Evolutionary conservation across 2,329 filamentous ascomycete species (phyloP), one percentile per base, ranked within the genome.

Genomic region (Alternaria arbusti): DNA sequence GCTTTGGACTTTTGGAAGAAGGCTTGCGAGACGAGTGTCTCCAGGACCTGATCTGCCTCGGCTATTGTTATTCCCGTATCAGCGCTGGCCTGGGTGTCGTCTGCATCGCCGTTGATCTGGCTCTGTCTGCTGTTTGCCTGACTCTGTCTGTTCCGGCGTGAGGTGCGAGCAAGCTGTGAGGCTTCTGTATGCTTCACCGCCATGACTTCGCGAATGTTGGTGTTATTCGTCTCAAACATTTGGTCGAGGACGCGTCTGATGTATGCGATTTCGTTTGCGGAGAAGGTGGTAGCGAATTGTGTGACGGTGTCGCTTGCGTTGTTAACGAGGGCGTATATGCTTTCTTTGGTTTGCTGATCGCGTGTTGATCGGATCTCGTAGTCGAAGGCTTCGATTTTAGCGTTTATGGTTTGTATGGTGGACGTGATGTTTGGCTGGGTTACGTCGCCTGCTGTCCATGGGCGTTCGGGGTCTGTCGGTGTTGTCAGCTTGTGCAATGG

Each of bases 191-290:
- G 86, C 12, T 89, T 91, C 4, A 98, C 83, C 4, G 92, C 94
- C 87, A 97, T 90, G 25, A 93, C 87, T 80, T 99, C 95, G 73
- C 89, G 88, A n/a, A 88, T 85, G 9, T 84, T 86, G 0, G 90
- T 93, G 76, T 98, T 98, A 82, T 93, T 89, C 20, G 88, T 91
- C 67, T 96, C 93, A 76, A 98, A 99, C 88, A 99, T 97, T 71
- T 87, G 89, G 78, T 97, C 94, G 1, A 99, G 86, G 4, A 97
- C 79, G 9, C 96, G 86, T 80, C 96, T 96, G 58, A 98, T 88
- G 77, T 93, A 99, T 0, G 91, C 89, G 30, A 98, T 92, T 82
- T 98, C 94, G 70, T 97, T 94, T 0, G 93, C 83, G 8, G 86
- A 87, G 76, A 91, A 92, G 0, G 88, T 89, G 0, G 96, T 98